Base-by-base conservation (phyloP, 1,284 basidiomycete species). In the Ceratobasidium sp. region DNA sequence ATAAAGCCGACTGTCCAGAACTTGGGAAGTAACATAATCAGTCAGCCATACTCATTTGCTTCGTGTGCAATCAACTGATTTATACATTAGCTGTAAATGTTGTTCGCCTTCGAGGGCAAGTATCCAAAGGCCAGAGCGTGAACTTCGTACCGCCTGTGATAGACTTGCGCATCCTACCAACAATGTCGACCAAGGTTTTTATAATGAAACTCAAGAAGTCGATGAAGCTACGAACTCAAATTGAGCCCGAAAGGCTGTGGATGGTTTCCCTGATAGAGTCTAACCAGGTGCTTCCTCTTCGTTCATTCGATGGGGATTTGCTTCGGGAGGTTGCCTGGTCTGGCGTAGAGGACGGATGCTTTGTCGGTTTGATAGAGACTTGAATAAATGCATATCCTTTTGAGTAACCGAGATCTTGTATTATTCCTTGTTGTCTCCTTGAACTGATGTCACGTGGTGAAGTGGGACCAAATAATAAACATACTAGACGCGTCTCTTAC, bases 241-340 rank as follows among this genome's bases (percentile, higher is more conserved):
- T 71, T 42, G 69, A 53, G 18, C 44, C 69, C 36, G 44, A 60
- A 60, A 33, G 30, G 14, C 48, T 71, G 23, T 71, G 69, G 69
- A 25, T 71, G 11, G 56, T 71, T 40, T 71, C 69, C 18, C 30
- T 21, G 14, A 18, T 33, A 51, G 46, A 51, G 7, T n/a, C 48
- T 23, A 33, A 56, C 23, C 56, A 51, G 33, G 58, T 58, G 9
- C 21, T 40, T 40, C 25, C 56, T 12, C 69, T 71, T 60, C 69
- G 58, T 36, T 18, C 21, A 21, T 71, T 71, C 28, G 69, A 71
- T 16, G 36, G 44, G 2, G 69, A 71, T 42, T 40, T 48, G 23
- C 46, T 71, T 12, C 84, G 84, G 66, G 84, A 87, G 73, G 78
- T 92, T 60, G 85, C 83, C 67, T 92, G 91, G 89, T 85, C 88